These are phyloP conservation scores for Liquidambar formosana DNA, from an alignment of 164 flowering plant genomes.

Conservation along the genomic window DNA sequence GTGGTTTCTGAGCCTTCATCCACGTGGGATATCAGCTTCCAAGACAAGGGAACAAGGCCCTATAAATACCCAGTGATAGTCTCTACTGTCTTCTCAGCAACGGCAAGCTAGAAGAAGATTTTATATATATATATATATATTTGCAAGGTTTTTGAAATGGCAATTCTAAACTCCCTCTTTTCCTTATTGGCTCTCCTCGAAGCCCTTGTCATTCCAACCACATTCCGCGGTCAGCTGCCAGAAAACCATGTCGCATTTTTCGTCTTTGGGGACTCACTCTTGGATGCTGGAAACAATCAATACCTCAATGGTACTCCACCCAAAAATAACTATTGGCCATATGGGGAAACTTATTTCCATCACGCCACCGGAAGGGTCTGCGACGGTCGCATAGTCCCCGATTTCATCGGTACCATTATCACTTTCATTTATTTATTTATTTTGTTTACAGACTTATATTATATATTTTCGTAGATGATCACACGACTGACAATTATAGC, in stretches of 20 bases:
- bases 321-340: background rate
- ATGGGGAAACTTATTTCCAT: conserved; percentile 19
- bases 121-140: too few species aligned
- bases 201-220: background rate
- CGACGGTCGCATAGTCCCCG: conserved; percentile 26
- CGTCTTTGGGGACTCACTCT: conserved; percentile 22
- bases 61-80: too few species aligned
- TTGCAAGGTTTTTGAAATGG: too few species aligned
- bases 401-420: conserved; percentile 22
- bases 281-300: conserved; percentile 24
- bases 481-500: too few species aligned
- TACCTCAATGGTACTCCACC: conserved; percentile 1
- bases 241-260: conserved; percentile 7
- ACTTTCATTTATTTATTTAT: too few species aligned
- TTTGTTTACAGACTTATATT: background rate
- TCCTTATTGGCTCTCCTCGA: background rate
- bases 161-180: background rate
- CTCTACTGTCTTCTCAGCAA: too few species aligned
- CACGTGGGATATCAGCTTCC: too few species aligned
- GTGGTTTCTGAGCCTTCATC: too few species aligned
- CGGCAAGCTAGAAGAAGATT: too few species aligned
- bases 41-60: too few species aligned
- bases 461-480: too few species aligned
- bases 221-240: background rate
- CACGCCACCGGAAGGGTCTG: conserved; percentile 23